Conservation (phyloP, 2,329 filamentous ascomycete genomes). For the Whalleya microplaca region DNA sequence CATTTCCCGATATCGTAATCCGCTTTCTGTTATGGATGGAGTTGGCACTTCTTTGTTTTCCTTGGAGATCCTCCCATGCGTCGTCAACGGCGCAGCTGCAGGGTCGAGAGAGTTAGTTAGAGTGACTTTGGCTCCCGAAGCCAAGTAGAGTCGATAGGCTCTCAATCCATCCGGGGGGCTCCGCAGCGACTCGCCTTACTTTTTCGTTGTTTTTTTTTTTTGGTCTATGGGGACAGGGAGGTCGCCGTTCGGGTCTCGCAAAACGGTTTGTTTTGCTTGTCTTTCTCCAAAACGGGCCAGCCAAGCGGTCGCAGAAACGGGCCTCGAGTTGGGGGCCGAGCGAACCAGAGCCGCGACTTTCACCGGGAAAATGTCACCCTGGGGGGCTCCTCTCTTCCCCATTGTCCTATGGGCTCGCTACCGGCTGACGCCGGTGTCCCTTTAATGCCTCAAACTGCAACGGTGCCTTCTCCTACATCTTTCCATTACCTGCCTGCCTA, state of each 20-base stretch:
- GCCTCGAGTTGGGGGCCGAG: conserved; percentile 23
- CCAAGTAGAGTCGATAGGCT: conserved; percentile 41
- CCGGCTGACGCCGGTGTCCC: conserved; percentile 11
- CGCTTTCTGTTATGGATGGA: conserved; percentile 14
- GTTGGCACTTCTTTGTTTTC: conserved; percentile 10
- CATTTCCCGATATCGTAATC: conserved; percentile 16
- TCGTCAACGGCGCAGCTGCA: conserved; percentile 30
- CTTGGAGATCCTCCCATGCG: conserved; percentile 29
- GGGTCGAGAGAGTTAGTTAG: not conserved
- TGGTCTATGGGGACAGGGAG: conserved; percentile 3
- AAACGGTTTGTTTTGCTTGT: not conserved
- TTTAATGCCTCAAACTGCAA: conserved; percentile 28
- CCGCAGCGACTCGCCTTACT: conserved; percentile 32
- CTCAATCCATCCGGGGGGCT: conserved; percentile 24
- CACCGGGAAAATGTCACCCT: conserved; percentile 32
- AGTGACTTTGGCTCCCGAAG: conserved; percentile 21
- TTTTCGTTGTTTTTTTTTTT: conserved; percentile 18
- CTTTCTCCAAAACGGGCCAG: conserved; percentile 11
- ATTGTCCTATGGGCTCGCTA: conserved; percentile 14
- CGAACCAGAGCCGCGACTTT: conserved; percentile 28
- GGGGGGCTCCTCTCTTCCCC: conserved; percentile 1
- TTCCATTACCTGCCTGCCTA: too few relatives aligned
- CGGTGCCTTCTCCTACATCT: conserved; percentile 4
- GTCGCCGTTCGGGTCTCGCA: conserved; percentile 21
- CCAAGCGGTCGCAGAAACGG: conserved; percentile 22